These are phyloP conservation scores for Aspergillus carbonarius DNA, from an alignment of 2,329 filamentous ascomycete species.

Conservation along the genomic window DNA sequence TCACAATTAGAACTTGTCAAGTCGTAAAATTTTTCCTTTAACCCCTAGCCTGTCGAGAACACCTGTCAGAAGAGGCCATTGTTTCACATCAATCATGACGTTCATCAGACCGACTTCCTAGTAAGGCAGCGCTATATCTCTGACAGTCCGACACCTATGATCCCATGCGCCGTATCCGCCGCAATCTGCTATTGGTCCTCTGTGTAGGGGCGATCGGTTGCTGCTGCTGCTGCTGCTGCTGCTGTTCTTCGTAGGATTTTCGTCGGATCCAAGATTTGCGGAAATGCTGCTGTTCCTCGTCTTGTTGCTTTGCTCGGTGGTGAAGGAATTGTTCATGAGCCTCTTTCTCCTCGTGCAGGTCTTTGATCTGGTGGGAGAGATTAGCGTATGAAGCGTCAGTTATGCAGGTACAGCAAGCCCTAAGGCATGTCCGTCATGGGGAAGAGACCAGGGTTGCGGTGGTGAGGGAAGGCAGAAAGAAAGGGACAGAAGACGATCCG, in stretches of 20 bases:
- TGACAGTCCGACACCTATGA: not conserved
- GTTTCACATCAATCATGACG: slow-evolving; percentile 2
- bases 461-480: not conserved
- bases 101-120: not conserved
- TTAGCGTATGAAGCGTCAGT: not conserved
- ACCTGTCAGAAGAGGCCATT: slow-evolving; percentile 5
- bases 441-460: not conserved
- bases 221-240: not conserved
- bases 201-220: not conserved
- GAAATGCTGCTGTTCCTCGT: slow-evolving; percentile 35
- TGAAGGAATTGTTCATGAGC: slow-evolving; percentile 33
- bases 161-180: slow-evolving; percentile 8
- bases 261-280: slow-evolving; percentile 34
- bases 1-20: not conserved
- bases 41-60: not conserved
- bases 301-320: slow-evolving; percentile 32
- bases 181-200: slow-evolving; percentile 11
- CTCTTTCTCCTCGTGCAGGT: slow-evolving; percentile 34
- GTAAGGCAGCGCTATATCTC: not conserved
- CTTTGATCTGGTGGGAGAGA: slow-evolving; percentile 26
- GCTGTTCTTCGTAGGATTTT: slow-evolving; percentile 20
- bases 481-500: not conserved
- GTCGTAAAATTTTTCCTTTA: not conserved
- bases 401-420: not conserved
- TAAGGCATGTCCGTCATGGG: not conserved